Conservation (phyloP, 805 yeast species). For the Saccharomyces cerevisiae region DNA sequence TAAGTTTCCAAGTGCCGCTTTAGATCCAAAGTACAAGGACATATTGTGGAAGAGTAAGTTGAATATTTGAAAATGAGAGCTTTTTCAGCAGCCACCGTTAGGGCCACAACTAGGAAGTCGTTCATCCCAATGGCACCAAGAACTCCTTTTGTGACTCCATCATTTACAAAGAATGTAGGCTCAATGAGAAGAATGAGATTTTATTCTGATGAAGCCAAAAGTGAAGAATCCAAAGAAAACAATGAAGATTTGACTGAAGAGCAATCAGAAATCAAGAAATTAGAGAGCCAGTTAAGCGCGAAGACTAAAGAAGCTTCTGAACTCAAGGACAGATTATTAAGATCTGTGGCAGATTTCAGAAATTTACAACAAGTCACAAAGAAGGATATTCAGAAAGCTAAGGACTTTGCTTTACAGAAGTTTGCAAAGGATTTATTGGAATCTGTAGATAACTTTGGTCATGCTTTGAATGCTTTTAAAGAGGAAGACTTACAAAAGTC, state of each 20-base stretch:
- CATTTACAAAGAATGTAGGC: not conserved
- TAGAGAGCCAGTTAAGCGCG: constrained; percentile 46
- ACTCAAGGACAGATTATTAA: constrained; percentile 71
- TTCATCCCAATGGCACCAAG: not conserved
- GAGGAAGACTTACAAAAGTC: constrained; percentile 51
- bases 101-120: not conserved
- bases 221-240: constrained; percentile 8
- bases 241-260: constrained; percentile 18
- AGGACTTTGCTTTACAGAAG: constrained; percentile 84
- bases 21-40: not conserved
- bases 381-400: constrained; percentile 78
- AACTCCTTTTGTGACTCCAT: not conserved
- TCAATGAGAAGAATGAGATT: constrained; percentile 11
- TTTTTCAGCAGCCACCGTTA: not conserved
- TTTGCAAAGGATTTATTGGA: constrained; percentile 86
- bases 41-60: not conserved
- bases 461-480: constrained; percentile 69
- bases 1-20: not conserved
- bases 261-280: constrained; percentile 27
- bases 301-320: constrained; percentile 72
- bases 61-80: constrained; percentile 3
- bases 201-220: constrained; percentile 22
- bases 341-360: constrained; percentile 87
- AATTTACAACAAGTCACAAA: constrained; percentile 86
- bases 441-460: constrained; percentile 81